Percentiles rank a stretch among this genome's conserved stretches.
Conservation (phyloP, 148 eudicot species). For the Rhododendron molle region DNA sequence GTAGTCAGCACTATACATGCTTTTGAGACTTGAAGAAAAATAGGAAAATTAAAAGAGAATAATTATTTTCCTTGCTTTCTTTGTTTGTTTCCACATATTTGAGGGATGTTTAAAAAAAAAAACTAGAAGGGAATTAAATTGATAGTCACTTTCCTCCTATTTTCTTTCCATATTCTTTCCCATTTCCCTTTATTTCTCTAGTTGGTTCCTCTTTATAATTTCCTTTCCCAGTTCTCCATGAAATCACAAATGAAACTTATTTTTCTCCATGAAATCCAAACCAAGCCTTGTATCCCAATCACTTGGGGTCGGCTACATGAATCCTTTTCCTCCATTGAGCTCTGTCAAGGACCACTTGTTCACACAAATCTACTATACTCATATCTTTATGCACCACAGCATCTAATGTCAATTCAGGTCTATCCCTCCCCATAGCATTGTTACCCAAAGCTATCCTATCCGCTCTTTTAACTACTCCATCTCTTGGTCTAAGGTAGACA, state of each 20-base stretch:
- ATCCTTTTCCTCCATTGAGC: too few species aligned
- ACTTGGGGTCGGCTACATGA: too few species aligned
- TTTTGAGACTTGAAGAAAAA: not conserved
- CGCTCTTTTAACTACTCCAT: too few species aligned
- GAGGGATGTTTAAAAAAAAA: not conserved
- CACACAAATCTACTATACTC: too few species aligned
- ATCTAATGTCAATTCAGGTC: too few species aligned
- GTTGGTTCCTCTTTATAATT: not conserved
- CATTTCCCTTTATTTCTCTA: not conserved
- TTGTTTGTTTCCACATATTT: not conserved
- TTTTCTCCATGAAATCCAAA: too few species aligned
- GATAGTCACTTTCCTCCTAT: not conserved
- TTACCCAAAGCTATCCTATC: too few species aligned
- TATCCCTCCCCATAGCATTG: too few species aligned
- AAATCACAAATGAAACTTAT: not conserved
- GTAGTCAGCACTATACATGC: not conserved
- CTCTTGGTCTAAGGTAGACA: too few species aligned
- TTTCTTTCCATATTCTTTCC: not conserved
- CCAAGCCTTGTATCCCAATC: too few species aligned
- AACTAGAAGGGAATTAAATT: not conserved
- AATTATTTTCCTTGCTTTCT: not conserved
- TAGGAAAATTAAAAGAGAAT: not conserved
- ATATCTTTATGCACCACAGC: too few species aligned
- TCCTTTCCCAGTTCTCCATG: not conserved
- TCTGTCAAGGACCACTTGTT: too few species aligned